These are phyloP conservation scores for Cyberlindnera maritima DNA, from an alignment of 805 yeast genomes.

Conservation along the genomic window DNA sequence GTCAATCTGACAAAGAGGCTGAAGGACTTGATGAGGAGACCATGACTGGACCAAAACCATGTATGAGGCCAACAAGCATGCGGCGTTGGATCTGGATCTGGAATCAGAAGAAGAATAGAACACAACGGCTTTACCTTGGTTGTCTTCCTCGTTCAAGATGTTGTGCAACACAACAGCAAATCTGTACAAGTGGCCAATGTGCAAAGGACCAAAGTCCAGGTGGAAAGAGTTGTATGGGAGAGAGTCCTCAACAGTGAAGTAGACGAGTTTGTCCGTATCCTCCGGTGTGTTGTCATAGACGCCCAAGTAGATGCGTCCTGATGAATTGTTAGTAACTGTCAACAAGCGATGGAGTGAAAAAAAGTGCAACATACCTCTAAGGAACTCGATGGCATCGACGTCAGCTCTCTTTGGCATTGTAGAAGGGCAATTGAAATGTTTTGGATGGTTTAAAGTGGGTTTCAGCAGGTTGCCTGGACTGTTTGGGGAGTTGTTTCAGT, in stretches of 20 bases:
- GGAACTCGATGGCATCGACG: constrained; percentile 51
- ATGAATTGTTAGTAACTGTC: not conserved
- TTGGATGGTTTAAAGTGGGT: not conserved
- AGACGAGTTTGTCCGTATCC: constrained; percentile 72
- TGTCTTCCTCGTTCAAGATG: constrained; percentile 78
- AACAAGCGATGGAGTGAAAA: not conserved
- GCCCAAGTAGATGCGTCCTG: constrained; percentile 72
- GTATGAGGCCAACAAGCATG: constrained; percentile 89
- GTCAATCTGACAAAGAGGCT: constrained; percentile 86
- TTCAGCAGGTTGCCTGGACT: not conserved
- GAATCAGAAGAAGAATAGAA: constrained; percentile 83
- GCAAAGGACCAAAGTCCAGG: constrained; percentile 94
- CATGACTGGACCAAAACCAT: constrained; percentile 94
- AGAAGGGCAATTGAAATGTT: not conserved
- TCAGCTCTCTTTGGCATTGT: constrained; percentile 52
- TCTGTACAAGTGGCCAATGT: constrained; percentile 87
- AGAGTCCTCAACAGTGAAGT: constrained; percentile 90
- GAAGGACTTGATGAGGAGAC: constrained; percentile 97
- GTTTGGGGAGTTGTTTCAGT: too few relatives aligned
- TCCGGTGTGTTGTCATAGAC: constrained; percentile 79
- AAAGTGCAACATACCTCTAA: constrained; percentile 20
- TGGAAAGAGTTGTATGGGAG: constrained; percentile 94
- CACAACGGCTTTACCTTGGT: constrained; percentile 85
- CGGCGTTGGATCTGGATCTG: constrained; percentile 86
- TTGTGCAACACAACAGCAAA: constrained; percentile 95